These are phyloP conservation scores for Botrytis fragariae DNA, from an alignment of 2,329 filamentous ascomycete genomes.

Conservation along the genomic window DNA sequence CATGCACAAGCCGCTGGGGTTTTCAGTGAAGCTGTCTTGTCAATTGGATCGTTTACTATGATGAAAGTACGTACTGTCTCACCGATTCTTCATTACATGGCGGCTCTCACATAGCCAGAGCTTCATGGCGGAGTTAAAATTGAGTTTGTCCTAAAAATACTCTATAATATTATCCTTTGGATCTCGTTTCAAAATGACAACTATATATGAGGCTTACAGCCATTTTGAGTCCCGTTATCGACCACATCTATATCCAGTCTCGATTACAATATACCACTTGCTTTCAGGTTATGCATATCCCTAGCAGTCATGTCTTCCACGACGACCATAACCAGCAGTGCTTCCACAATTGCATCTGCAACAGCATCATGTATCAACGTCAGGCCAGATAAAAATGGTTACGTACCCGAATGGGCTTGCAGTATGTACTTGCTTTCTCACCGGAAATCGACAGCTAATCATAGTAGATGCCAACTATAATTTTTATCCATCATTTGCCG, in stretches of 20 bases:
- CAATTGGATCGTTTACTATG: not conserved
- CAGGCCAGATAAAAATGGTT: slow-evolving; percentile 8
- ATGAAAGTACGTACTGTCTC: not conserved
- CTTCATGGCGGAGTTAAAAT: not conserved
- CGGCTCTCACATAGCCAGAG: not conserved
- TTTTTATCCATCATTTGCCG: slow-evolving; percentile 42
- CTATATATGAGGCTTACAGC: too few species aligned
- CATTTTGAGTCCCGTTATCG: too few species aligned
- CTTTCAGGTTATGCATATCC: not conserved
- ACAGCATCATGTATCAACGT: not conserved
- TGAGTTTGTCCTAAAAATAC: not conserved
- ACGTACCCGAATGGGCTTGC: slow-evolving; percentile 40
- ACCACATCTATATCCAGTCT: not conserved
- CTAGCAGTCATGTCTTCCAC: not conserved
- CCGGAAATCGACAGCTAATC: not conserved
- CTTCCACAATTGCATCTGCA: not conserved
- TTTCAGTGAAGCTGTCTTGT: not conserved
- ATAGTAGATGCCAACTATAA: slow-evolving; percentile 35
- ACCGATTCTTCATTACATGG: not conserved
- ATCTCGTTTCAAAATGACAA: not conserved
- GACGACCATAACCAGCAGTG: not conserved
- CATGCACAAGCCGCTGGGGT: not conserved
- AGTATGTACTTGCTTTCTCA: not conserved
- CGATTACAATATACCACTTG: not conserved
- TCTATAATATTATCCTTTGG: not conserved